phyloP scores from a whole-genome alignment of 768 basidiomycete species.

The Leccinellum albellum region DNA sequence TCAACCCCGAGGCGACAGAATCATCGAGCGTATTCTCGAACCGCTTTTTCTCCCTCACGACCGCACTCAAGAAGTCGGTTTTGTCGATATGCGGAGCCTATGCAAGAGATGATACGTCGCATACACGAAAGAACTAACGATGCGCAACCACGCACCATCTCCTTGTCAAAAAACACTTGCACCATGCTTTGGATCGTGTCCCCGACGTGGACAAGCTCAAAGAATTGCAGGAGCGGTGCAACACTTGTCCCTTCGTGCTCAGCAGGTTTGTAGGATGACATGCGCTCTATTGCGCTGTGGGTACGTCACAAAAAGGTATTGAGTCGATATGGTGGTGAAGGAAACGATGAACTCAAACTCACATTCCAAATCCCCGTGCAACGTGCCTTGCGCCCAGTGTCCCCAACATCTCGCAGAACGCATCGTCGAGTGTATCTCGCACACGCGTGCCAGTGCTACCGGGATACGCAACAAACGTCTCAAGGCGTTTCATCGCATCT shows the following conservation, averaged over 20 bases:
- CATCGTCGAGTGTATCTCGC: slow-evolving; percentile 88
- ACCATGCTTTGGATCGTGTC: slow-evolving; percentile 98
- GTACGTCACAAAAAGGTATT: background rate
- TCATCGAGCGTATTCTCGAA: slow-evolving; percentile 93
- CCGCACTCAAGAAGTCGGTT: slow-evolving; percentile 89
- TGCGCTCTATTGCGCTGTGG: slow-evolving; percentile 78
- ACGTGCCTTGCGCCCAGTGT: slow-evolving; percentile 78
- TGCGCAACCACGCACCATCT: slow-evolving; percentile 53
- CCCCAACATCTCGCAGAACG: slow-evolving; percentile 81
- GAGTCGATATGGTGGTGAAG: background rate
- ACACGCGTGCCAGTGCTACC: slow-evolving; percentile 85
- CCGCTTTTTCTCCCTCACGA: slow-evolving; percentile 93
- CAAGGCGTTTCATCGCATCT: slow-evolving; percentile 86
- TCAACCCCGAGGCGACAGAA: slow-evolving; percentile 87
- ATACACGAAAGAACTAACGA: background rate
- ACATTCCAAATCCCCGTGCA: slow-evolving; percentile 73
- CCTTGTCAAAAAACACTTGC: slow-evolving; percentile 97
- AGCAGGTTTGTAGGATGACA: slow-evolving; percentile 85
- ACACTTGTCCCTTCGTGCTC: slow-evolving; percentile 83
- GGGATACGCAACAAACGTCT: slow-evolving; percentile 86
- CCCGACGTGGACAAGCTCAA: slow-evolving; percentile 94
- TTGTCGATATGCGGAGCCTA: slow-evolving; percentile 86
- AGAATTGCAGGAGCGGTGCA: slow-evolving; percentile 92
- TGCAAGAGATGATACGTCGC: background rate
- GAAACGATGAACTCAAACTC: slow-evolving; percentile 22